Evolutionary conservation across 2,329 filamentous ascomycete genomes (phyloP).

Genomic region (Corniculantispora saksenae): DNA sequence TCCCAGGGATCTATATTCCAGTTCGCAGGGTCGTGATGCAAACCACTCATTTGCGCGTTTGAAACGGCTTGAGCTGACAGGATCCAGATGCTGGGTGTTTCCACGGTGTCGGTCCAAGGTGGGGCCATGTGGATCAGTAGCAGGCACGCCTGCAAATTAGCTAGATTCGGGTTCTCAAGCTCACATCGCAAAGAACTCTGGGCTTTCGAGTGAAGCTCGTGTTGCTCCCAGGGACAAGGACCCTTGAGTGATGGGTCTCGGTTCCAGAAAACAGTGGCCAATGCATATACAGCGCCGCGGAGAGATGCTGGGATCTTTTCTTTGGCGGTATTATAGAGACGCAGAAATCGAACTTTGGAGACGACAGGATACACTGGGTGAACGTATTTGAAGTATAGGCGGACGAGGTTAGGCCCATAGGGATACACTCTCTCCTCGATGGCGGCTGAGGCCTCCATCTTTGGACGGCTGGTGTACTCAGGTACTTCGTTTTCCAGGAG

Average conservation of each 20-base stretch:
- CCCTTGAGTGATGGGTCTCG: constrained; percentile 33
- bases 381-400: constrained; percentile 47
- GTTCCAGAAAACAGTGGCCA: constrained; percentile 45
- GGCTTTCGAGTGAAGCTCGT: constrained; percentile 43
- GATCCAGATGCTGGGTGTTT: constrained; percentile 48
- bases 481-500: constrained; percentile 47
- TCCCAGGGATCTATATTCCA: constrained; percentile 47
- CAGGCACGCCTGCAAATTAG: constrained; percentile 48
- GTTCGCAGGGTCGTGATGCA: constrained; percentile 43
- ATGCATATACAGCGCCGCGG: constrained; percentile 46
- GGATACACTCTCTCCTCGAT: constrained; percentile 45
- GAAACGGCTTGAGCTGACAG: constrained; percentile 45
- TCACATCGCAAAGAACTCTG: constrained; percentile 46
- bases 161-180: constrained; percentile 48
- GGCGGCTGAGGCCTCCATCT: constrained; percentile 39
- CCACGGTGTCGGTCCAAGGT: constrained; percentile 46
- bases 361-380: constrained; percentile 46
- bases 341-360: constrained; percentile 46
- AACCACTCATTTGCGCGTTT: constrained; percentile 47
- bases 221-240: constrained; percentile 40
- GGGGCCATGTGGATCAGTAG: constrained; percentile 47
- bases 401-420: constrained; percentile 42
- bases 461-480: constrained; percentile 41
- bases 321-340: constrained; percentile 39
- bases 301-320: constrained; percentile 44